phyloP scores from a whole-genome alignment of 148 eudicot species.

The Diospyros kaki region DNA sequence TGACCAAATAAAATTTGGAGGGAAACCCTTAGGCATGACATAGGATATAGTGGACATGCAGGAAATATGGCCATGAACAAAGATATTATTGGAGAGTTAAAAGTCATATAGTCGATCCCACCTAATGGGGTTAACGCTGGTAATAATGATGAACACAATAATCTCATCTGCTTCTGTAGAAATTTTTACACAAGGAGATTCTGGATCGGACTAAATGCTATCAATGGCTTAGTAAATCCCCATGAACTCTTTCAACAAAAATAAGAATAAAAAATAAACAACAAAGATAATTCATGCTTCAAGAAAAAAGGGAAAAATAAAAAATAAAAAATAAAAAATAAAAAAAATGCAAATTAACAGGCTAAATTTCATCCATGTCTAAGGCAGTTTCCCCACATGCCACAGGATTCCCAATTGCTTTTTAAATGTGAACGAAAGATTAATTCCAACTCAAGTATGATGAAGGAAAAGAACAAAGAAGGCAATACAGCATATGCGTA shows the following conservation, averaged over 20 bases:
- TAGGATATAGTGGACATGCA: too few species aligned
- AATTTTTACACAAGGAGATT: background rate
- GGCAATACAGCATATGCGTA: background rate
- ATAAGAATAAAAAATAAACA: background rate
- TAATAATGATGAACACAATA: too few species aligned
- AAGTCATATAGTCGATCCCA: too few species aligned
- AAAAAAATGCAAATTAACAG: background rate
- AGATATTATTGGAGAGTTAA: too few species aligned
- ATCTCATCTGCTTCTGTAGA: too few species aligned
- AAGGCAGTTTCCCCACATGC: background rate
- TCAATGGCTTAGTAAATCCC: background rate
- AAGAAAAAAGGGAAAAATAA: background rate
- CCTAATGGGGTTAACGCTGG: too few species aligned
- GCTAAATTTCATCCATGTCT: background rate
- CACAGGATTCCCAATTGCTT: slow-evolving; percentile 1
- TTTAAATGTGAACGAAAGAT: background rate
- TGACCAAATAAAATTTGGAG: too few species aligned
- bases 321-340: background rate
- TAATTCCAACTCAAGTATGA: background rate
- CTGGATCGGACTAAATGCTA: background rate
- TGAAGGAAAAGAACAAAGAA: too few species aligned
- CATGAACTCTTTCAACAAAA: background rate
- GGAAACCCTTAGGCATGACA: too few species aligned
- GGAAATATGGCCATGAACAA: too few species aligned
- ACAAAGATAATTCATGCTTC: background rate